Evolutionary conservation across 345 rosid genomes (phyloP).

Genomic region (Gossypium sturtianum): DNA sequence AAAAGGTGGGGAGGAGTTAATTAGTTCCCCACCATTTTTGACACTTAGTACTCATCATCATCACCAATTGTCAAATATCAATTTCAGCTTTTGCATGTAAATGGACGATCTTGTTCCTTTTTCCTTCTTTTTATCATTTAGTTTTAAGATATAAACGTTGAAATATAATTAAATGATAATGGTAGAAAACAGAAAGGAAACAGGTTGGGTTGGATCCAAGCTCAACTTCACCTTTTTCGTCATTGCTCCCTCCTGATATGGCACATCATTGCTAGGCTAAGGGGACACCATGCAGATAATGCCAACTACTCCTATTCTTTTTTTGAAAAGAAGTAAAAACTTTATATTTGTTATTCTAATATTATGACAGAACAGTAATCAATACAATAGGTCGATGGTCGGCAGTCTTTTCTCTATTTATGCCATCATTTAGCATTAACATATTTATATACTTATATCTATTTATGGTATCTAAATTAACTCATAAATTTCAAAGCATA

Average conservation of each 20-base stretch:
- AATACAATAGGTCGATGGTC: background rate
- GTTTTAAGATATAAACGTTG: background rate
- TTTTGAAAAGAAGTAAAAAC: too few species aligned
- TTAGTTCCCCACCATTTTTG: background rate
- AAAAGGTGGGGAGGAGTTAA: background rate
- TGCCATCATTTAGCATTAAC: background rate
- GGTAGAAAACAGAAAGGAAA: background rate
- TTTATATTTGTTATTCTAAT: background rate
- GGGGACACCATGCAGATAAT: background rate
- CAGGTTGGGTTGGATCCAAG: background rate
- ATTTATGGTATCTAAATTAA: background rate
- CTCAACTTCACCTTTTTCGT: slow-evolving; percentile 2
- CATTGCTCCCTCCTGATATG: background rate
- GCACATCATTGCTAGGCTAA: slow-evolving; percentile 1
- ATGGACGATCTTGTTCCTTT: background rate
- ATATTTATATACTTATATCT: background rate
- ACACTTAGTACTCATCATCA: background rate
- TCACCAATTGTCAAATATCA: slow-evolving; percentile 6
- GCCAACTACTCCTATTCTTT: background rate
- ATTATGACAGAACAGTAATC: background rate
- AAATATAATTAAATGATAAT: background rate
- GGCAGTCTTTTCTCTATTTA: background rate
- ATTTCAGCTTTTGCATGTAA: slow-evolving; percentile 2
- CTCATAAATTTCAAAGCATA: too few species aligned
- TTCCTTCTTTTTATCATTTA: background rate